A percentile compares a stretch with the other conserved stretches of the same genome.
Evolutionary conservation across 768 basidiomycete genomes (phyloP).

Genomic region (Xerocomellus intermedius): DNA sequence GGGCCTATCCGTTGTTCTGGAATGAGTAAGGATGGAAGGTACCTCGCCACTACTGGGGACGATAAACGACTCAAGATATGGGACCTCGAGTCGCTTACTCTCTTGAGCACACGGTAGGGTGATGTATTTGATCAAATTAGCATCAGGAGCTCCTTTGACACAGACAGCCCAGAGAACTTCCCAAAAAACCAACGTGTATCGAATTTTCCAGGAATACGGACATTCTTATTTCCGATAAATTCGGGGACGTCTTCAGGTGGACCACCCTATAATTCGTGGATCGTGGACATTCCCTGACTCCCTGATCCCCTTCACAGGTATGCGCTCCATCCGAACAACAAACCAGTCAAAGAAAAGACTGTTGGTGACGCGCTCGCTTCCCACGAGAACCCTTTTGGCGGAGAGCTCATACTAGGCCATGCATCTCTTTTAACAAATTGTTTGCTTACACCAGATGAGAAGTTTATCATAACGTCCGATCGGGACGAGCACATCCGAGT

Average conservation of each 20-base stretch:
- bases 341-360: slow-evolving; percentile 25
- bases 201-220: slow-evolving; percentile 59
- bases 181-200: slow-evolving; percentile 78
- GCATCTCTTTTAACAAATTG: slow-evolving; percentile 80
- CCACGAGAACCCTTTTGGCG: slow-evolving; percentile 69
- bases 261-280: slow-evolving; percentile 8
- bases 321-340: slow-evolving; percentile 41
- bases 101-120: slow-evolving; percentile 64
- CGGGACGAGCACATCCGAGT: slow-evolving; percentile 94
- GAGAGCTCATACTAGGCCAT: slow-evolving; percentile 80
- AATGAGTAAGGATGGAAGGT: slow-evolving; percentile 41
- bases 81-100: slow-evolving; percentile 53
- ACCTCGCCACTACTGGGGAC: slow-evolving; percentile 67
- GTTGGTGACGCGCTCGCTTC: slow-evolving; percentile 41
- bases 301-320: slow-evolving; percentile 45
- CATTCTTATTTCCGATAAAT: slow-evolving; percentile 88
- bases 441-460: slow-evolving; percentile 63
- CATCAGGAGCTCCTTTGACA: not conserved
- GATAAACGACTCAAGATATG: slow-evolving; percentile 83
- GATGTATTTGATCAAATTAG: not conserved
- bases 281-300: not conserved
- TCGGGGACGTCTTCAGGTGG: slow-evolving; percentile 89
- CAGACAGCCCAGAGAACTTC: slow-evolving; percentile 56
- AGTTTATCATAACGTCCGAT: slow-evolving; percentile 84
- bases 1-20: slow-evolving; percentile 63